Evolutionary conservation across 805 yeast genomes (phyloP), one percentile per base, ranked within the genome.

Genomic region (Candida khao-thaluensis): DNA sequence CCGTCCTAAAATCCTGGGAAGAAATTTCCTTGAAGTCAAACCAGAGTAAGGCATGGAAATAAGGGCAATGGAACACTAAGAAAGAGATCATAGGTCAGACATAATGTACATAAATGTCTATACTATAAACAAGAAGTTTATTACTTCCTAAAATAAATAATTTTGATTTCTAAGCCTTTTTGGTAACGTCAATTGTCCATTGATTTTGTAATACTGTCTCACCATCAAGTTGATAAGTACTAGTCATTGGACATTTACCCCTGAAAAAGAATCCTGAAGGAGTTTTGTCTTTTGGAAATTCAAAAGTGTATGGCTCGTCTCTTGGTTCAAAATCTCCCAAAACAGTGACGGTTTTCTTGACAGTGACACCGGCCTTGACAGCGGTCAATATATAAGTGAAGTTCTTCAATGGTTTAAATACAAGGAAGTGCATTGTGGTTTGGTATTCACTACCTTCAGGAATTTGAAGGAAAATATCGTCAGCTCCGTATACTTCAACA

Each of bases 211-310:
- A 47, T 44, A 63, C 57, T 25, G 42, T 55, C 41, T 59, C 63
- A 16, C 49, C 69, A 15, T 52, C 60, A n/a, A 62, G 56, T 37
- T 39, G 52, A 52, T 67, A 68, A 7, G 63, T 60, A 18, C 65
- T 59, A 5, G 48, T 50, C 38, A 64, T 60, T 9, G 55, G 50
- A 48, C 51, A 60, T 23, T 43, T 42, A 6, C 69, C 72, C 51
- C 71, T 64, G 32, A 61, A 45, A 26, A 66, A 51, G 49, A 57
- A 66, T 15, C 73, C 72, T 41, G 59, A 57, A 6, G 73, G 73
- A 26, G 71, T 59, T 5, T 50, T 49, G 42, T 67, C 71, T 37
- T 54, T 57, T 7, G 56, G 60, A 43, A 63, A 64, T 5, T 50
- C 48, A 35, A 55, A 54, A 14, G 47, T n/a, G 46, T 64, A 59